Percentiles rank a stretch among this genome's conserved stretches.
phyloP scores from a whole-genome alignment of 257 asterid genomes.

The Solanum gandarillasii region DNA sequence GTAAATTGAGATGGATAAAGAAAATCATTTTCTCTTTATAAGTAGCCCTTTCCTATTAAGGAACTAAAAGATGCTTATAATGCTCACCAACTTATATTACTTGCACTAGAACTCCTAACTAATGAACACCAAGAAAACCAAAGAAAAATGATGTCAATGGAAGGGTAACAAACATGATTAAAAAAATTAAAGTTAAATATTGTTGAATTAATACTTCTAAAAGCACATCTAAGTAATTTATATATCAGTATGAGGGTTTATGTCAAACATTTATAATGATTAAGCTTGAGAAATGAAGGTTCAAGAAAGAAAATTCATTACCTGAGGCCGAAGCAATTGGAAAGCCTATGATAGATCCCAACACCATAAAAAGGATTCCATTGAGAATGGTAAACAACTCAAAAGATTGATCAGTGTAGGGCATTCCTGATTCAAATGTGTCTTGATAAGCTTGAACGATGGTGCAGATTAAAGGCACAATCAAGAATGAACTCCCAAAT shows the following conservation, averaged over 20 bases:
- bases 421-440: conserved; percentile 43
- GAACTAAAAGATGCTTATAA: background rate
- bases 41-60: background rate
- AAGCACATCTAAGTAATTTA: background rate
- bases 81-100: background rate
- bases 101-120: background rate
- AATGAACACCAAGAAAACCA: background rate
- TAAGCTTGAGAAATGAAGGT: background rate
- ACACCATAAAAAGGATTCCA: conserved; percentile 55
- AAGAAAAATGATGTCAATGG: background rate
- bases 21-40: background rate
- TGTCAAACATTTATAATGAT: background rate
- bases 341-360: conserved; percentile 71
- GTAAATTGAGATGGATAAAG: background rate
- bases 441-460: conserved; percentile 62
- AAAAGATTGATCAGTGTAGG: conserved; percentile 32
- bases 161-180: background rate
- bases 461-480: conserved; percentile 57
- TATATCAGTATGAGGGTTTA: background rate
- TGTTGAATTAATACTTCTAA: background rate
- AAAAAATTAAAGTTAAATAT: background rate
- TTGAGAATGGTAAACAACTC: conserved; percentile 54
- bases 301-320: conserved; percentile 21
- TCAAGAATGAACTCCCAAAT: conserved; percentile 69
- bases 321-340: conserved; percentile 97